These are phyloP conservation scores for Oryza glaberrima DNA, from an alignment of 176 grass and related monocot species.

Conservation along the genomic window DNA sequence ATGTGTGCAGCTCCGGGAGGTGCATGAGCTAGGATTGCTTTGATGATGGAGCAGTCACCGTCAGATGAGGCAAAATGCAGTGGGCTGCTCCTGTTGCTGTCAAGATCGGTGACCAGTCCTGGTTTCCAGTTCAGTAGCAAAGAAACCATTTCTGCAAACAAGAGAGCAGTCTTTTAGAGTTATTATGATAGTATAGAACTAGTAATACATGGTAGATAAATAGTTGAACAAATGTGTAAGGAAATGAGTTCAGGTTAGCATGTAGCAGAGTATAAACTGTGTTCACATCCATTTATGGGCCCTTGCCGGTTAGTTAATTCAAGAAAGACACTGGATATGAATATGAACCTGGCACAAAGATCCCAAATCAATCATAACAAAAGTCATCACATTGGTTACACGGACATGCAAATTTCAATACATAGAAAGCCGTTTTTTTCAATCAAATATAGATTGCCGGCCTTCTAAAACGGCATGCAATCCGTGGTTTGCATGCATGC, in stretches of 20 bases:
- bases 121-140: conserved; percentile 50
- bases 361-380: neutral
- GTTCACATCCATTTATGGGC: too few relatives aligned
- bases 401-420: neutral
- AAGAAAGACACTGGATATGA: too few relatives aligned
- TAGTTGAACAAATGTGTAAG: too few relatives aligned
- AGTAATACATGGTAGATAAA: neutral
- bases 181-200: neutral
- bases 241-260: too few relatives aligned
- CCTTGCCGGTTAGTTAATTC: too few relatives aligned
- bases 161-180: neutral
- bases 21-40: conserved; percentile 12
- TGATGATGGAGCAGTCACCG: conserved; percentile 28
- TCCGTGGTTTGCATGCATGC: too few relatives aligned
- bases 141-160: conserved; percentile 30
- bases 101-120: conserved; percentile 1
- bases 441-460: too few relatives aligned
- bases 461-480: too few relatives aligned
- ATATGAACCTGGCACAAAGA: too few relatives aligned
- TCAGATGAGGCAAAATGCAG: conserved; percentile 44
- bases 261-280: too few relatives aligned
- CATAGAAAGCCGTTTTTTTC: too few relatives aligned
- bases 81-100: conserved; percentile 36
- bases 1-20: conserved; percentile 26
- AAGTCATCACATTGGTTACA: neutral